These are phyloP conservation scores for Lepidium sativum DNA, from an alignment of 345 rosid species.

Conservation along the genomic window DNA sequence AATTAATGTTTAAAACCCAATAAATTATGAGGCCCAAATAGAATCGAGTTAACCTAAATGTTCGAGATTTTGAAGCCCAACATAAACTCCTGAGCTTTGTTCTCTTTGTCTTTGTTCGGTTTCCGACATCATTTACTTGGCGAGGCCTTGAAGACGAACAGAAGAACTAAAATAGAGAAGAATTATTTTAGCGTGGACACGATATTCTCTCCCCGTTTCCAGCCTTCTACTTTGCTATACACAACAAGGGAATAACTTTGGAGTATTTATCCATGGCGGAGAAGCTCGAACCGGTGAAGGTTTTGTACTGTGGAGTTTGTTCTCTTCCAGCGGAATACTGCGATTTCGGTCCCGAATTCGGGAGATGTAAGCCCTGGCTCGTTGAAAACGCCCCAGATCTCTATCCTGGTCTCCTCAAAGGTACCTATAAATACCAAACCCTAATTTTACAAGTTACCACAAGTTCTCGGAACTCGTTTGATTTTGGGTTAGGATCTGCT, in stretches of 20 bases:
- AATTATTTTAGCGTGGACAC: background rate
- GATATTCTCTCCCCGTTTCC: constrained; percentile 1
- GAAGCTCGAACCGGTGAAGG: constrained; percentile 65
- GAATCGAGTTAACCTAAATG: too few species aligned
- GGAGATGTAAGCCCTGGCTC: constrained; percentile 91
- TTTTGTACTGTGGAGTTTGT: constrained; percentile 68
- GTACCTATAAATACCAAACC: constrained; percentile 27
- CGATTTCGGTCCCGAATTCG: constrained; percentile 91
- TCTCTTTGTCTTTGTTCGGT: background rate
- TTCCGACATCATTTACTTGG: constrained; percentile 11
- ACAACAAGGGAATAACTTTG: background rate
- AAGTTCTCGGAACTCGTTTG: background rate
- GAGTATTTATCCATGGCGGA: constrained; percentile 37
- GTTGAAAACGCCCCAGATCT: constrained; percentile 67
- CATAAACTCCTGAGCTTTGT: background rate
- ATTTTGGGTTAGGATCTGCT: background rate
- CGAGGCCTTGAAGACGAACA: background rate
- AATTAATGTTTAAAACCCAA: too few species aligned
- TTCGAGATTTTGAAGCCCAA: too few species aligned
- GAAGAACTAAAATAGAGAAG: background rate
- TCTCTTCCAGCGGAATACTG: constrained; percentile 92
- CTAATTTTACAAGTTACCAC: background rate
- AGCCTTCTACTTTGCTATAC: background rate
- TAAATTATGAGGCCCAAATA: too few species aligned
- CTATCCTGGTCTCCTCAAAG: constrained; percentile 84